These are phyloP conservation scores for Schwanniomyces vanrijiae DNA, from an alignment of 805 yeast genomes.

Conservation along the genomic window DNA sequence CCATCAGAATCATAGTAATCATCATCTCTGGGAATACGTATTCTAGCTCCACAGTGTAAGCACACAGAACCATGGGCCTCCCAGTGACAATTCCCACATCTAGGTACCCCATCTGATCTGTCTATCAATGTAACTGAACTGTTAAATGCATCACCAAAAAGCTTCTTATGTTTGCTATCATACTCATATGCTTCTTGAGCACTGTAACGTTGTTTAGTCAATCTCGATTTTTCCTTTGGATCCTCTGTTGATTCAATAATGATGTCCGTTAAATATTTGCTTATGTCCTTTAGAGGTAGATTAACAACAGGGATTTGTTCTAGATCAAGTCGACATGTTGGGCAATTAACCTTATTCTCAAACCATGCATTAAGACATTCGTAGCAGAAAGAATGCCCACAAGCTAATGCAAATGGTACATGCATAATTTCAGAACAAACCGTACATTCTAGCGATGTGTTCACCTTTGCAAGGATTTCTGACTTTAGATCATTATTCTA, in stretches of 20 bases:
- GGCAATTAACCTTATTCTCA: conserved; percentile 57
- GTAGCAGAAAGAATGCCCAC: conserved; percentile 80
- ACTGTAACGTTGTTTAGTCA: conserved; percentile 24
- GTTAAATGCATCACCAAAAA: conserved; percentile 54
- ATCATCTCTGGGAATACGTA: conserved; percentile 35
- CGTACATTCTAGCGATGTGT: conserved; percentile 49
- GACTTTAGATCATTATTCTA: conserved; percentile 21
- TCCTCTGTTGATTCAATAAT: conserved; percentile 34
- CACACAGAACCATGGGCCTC: conserved; percentile 70
- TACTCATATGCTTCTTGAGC: conserved; percentile 33
- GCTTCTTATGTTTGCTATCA: conserved; percentile 35
- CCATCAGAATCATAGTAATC: conserved; percentile 38
- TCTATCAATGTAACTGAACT: conserved; percentile 56
- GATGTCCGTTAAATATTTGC: conserved; percentile 36
- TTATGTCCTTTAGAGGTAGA: conserved; percentile 48
- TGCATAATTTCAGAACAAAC: conserved; percentile 71
- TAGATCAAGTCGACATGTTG: conserved; percentile 59
- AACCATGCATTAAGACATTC: conserved; percentile 65
- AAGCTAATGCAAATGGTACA: conserved; percentile 59
- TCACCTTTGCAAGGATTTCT: conserved; percentile 25
- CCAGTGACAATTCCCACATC: conserved; percentile 81
- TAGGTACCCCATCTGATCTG: conserved; percentile 66
- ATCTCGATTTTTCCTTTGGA: conserved; percentile 17
- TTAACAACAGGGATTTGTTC: conserved; percentile 54
- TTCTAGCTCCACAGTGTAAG: conserved; percentile 62